Conservation (phyloP, 2,329 filamentous ascomycete species). For the Exophiala sp. region DNA sequence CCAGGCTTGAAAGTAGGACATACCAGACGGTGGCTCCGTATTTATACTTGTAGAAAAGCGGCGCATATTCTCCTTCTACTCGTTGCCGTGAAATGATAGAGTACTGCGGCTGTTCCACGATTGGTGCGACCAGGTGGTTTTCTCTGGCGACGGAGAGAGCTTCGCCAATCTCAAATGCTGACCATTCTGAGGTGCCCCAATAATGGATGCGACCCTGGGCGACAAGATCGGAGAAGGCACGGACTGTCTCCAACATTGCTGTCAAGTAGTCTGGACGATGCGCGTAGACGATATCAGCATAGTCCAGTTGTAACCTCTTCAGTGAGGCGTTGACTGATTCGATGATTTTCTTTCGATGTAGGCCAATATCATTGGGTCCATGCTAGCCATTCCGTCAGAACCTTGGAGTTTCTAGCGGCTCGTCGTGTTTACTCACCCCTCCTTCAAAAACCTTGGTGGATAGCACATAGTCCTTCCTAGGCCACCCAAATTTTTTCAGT, state of each 20-base stretch:
- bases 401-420: no score
- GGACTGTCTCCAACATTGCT: conserved; percentile 69
- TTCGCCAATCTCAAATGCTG: conserved; percentile 61
- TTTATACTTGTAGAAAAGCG: conserved; percentile 58
- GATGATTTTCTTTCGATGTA: conserved; percentile 67
- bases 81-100: conserved; percentile 60
- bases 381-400: no score
- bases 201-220: conserved; percentile 65
- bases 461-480: background rate
- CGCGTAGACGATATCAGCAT: conserved; percentile 68
- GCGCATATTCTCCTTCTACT: conserved; percentile 61
- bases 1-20: no score
- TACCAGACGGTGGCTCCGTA: conserved; percentile 63
- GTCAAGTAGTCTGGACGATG: no score
- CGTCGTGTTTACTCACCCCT: no score
- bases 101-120: conserved; percentile 66
- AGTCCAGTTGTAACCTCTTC: conserved; percentile 59
- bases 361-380: conserved; percentile 59
- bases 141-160: no score
- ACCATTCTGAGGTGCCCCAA: conserved; percentile 69
- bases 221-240: conserved; percentile 69
- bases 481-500: background rate
- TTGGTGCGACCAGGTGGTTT: conserved; percentile 60
- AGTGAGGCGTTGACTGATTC: conserved; percentile 61
- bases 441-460: no score